Conservation (phyloP, 768 basidiomycete species). For the Obba rivulosa region DNA sequence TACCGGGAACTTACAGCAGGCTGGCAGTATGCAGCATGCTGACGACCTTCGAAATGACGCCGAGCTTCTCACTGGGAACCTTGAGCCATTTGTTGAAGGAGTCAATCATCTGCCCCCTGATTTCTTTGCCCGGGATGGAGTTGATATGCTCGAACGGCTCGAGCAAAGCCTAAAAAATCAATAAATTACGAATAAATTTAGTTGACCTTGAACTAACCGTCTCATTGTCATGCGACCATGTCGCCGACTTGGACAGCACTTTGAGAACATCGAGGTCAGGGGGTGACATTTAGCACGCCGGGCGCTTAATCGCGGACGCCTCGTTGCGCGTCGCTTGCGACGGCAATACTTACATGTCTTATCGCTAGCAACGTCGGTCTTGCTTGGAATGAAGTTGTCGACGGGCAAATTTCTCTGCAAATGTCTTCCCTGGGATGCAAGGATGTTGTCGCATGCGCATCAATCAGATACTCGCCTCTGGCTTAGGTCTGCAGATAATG, state of each 20-base stretch:
- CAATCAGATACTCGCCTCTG: too few species aligned
- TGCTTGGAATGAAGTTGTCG: too few species aligned
- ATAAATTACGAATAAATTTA: background rate
- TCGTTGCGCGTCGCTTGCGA: too few species aligned
- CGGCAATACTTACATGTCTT: too few species aligned
- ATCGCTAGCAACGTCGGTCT: too few species aligned
- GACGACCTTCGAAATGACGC: conserved; percentile 74
- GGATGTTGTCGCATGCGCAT: too few species aligned
- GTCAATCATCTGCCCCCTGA: conserved; percentile 79
- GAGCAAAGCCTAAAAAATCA: conserved; percentile 42
- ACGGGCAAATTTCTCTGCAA: too few species aligned
- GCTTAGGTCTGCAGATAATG: too few species aligned
- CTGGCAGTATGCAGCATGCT: conserved; percentile 94
- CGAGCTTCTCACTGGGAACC: conserved; percentile 68
- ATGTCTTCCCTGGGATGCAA: too few species aligned
- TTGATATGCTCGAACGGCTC: conserved; percentile 87
- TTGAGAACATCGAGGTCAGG: conserved; percentile 4
- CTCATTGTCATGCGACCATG: conserved; percentile 19
- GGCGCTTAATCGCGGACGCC: too few species aligned
- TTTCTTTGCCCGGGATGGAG: conserved; percentile 88
- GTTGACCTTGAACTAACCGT: conserved; percentile 4
- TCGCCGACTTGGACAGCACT: conserved; percentile 8
- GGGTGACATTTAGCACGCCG: too few species aligned
- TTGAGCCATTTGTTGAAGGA: conserved; percentile 93
- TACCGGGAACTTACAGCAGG: conserved; percentile 71